Evolutionary conservation across 306 rosid species (phyloP).

Genomic region (Quercus berberidifolia): DNA sequence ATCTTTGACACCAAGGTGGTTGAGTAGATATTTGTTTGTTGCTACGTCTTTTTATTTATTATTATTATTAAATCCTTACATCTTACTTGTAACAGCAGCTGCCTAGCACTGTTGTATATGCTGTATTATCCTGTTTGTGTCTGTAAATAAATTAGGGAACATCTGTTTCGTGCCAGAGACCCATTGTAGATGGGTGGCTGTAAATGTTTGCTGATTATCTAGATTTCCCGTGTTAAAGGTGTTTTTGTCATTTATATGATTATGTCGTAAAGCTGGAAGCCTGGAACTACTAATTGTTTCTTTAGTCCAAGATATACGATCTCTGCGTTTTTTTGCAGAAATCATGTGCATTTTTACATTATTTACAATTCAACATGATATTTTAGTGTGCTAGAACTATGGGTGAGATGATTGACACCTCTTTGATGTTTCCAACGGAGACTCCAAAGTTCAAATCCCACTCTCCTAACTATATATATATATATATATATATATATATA

Average conservation of each 20-base stretch:
- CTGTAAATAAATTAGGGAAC: background rate
- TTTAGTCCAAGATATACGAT: too few species aligned
- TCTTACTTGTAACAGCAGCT: background rate
- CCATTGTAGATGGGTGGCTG: background rate
- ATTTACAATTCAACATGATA: too few species aligned
- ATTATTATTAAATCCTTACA: background rate
- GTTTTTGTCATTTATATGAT: background rate
- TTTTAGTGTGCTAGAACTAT: too few species aligned
- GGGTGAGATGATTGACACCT: too few species aligned
- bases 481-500: too few species aligned
- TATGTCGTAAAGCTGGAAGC: too few species aligned
- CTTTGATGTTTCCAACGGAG: too few species aligned
- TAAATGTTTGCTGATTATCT: background rate
- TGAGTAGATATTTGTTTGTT: background rate
- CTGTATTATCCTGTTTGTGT: background rate
- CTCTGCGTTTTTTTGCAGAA: too few species aligned
- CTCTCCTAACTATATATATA: too few species aligned
- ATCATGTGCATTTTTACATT: too few species aligned
- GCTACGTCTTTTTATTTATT: background rate
- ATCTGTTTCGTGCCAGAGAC: background rate
- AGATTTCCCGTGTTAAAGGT: background rate
- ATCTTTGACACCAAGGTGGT: constrained; percentile 49
- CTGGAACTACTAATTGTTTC: too few species aligned
- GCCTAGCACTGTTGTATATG: background rate
- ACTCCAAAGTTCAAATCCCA: too few species aligned